Evolutionary conservation across 441 rosid species (phyloP).

Genomic region (Pelargonium myrrhifolium): DNA sequence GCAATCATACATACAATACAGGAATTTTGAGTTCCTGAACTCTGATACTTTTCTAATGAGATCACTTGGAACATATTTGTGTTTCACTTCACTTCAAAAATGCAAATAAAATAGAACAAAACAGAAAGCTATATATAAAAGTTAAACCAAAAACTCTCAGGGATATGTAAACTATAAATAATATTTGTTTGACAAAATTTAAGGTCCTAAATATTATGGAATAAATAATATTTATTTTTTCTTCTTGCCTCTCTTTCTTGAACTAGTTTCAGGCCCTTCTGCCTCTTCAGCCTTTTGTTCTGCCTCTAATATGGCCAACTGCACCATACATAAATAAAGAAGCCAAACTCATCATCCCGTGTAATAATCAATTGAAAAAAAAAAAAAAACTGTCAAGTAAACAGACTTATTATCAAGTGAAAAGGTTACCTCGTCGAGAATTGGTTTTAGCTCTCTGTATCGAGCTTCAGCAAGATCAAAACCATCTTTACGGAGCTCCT

Average conservation of each 20-base stretch:
- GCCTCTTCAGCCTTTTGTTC: constrained; percentile 95
- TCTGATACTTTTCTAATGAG: too few species aligned
- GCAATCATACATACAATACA: too few species aligned
- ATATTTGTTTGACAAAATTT: constrained; percentile 1
- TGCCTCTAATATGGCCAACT: constrained; percentile 82
- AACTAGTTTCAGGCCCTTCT: constrained; percentile 66
- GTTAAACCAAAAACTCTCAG: neutral
- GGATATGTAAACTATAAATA: neutral
- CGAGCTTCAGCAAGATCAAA: constrained; percentile 91
- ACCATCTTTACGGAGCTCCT: constrained; percentile 97
- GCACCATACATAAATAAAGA: constrained; percentile 17
- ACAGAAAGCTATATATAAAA: neutral
- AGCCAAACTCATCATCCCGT: neutral
- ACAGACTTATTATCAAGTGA: too few species aligned
- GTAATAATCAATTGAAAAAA: neutral
- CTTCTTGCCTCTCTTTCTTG: constrained; percentile 69
- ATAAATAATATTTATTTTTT: constrained; percentile 26
- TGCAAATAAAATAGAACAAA: neutral
- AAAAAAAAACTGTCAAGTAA: constrained; percentile 2
- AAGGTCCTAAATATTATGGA: neutral
- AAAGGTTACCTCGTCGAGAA: constrained; percentile 76
- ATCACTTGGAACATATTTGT: too few species aligned
- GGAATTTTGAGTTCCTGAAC: too few species aligned
- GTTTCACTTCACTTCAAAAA: too few species aligned
- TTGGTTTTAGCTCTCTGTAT: constrained; percentile 80